Percentiles rank a stretch among this genome's conserved stretches.
These are phyloP conservation scores for Aspergillus bridgeri DNA, from an alignment of 495 filamentous ascomycete species.

Conservation along the genomic window DNA sequence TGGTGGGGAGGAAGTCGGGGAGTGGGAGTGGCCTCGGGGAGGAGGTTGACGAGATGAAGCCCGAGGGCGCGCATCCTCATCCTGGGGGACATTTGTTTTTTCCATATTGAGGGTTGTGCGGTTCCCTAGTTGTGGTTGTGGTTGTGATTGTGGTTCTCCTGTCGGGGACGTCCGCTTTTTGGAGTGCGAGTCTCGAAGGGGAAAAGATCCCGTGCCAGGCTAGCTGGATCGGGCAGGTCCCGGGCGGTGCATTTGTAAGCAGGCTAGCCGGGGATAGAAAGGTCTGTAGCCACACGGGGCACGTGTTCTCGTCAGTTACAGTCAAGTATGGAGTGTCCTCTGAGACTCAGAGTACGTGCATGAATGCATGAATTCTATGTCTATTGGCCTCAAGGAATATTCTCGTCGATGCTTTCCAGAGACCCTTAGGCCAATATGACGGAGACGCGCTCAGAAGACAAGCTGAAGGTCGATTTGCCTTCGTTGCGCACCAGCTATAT, in stretches of 20 bases:
- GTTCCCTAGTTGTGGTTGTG: not conserved
- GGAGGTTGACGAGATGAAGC: not conserved
- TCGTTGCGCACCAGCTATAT: constrained; percentile 55
- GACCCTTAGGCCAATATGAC: constrained; percentile 43
- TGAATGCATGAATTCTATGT: too few species aligned
- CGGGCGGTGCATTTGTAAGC: too few species aligned
- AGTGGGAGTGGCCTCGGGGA: too few species aligned
- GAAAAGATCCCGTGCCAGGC: too few species aligned
- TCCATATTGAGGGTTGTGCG: not conserved
- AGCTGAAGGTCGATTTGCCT: constrained; percentile 33
- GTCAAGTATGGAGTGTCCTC: too few species aligned
- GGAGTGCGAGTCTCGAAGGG: too few species aligned
- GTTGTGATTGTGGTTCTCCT: not conserved
- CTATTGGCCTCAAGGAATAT: too few species aligned
- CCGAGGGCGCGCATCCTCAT: not conserved
- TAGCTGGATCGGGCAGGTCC: too few species aligned
- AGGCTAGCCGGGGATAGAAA: too few species aligned
- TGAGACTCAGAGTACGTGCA: too few species aligned
- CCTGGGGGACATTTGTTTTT: not conserved
- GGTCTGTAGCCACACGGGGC: too few species aligned
- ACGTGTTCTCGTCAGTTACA: too few species aligned
- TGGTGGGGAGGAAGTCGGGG: not conserved
- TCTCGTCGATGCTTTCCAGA: constrained; percentile 45
- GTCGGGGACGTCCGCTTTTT: not conserved
- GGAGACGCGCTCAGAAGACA: constrained; percentile 32